Evolutionary conservation across 2,329 filamentous ascomycete genomes (phyloP).

Genomic region (Phyllosticta paracitricarpa): DNA sequence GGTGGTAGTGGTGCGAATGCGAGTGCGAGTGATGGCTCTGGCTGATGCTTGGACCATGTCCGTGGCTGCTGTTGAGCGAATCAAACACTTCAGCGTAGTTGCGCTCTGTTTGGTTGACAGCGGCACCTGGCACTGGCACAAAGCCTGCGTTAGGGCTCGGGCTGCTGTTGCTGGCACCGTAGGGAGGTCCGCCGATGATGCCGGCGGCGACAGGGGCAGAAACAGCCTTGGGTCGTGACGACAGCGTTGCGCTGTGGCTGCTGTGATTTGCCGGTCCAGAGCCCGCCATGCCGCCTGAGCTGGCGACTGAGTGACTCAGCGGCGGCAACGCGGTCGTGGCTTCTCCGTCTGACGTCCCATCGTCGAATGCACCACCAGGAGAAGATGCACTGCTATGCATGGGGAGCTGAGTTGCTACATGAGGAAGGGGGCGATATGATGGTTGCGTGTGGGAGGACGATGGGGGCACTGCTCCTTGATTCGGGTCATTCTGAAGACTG

Average conservation of each 20-base stretch:
- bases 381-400: slow-evolving; percentile 13
- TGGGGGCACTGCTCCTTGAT: neutral
- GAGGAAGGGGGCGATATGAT: slow-evolving; percentile 15
- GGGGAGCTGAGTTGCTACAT: slow-evolving; percentile 18
- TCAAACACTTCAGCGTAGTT: slow-evolving; percentile 7
- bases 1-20: neutral
- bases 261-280: neutral
- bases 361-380: slow-evolving; percentile 19
- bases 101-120: neutral
- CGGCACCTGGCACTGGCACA: neutral
- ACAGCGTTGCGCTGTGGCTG: neutral
- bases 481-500: slow-evolving; percentile 2
- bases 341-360: slow-evolving; percentile 20
- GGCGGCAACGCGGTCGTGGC: slow-evolving; percentile 28
- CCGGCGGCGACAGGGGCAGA: neutral
- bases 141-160: neutral
- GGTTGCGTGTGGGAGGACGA: slow-evolving; percentile 11
- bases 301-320: slow-evolving; percentile 12
- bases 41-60: neutral
- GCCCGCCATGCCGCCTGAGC: neutral
- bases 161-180: neutral
- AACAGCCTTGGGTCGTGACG: neutral
- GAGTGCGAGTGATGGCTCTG: neutral
- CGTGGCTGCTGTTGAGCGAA: neutral
- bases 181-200: neutral